These are phyloP conservation scores for Aspergillus latus DNA, from an alignment of 2,329 filamentous ascomycete species.

Conservation along the genomic window DNA sequence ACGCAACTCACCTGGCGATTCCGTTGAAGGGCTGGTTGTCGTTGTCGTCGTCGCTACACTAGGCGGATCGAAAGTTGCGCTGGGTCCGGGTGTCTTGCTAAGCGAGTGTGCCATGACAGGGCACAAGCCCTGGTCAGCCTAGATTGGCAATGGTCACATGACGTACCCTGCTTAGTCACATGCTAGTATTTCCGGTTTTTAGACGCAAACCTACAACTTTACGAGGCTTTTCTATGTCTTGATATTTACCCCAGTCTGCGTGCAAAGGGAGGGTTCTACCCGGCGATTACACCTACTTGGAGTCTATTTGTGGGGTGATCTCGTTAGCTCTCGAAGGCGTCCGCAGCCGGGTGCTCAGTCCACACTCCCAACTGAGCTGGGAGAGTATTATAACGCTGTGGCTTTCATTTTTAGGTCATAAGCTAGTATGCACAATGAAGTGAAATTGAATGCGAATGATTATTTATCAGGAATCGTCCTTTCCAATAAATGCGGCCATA, in stretches of 20 bases:
- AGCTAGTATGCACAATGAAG: slow-evolving; percentile 9
- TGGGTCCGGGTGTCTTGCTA: slow-evolving; percentile 38
- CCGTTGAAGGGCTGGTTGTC: slow-evolving; percentile 48
- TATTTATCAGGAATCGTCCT: slow-evolving; percentile 62
- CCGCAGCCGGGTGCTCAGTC: slow-evolving; percentile 55
- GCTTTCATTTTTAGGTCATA: not conserved
- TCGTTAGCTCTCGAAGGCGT: slow-evolving; percentile 57
- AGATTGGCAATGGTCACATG: slow-evolving; percentile 16
- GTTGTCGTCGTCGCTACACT: slow-evolving; percentile 44
- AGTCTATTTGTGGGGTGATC: slow-evolving; percentile 59
- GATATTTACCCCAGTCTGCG: slow-evolving; percentile 9
- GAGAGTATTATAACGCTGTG: slow-evolving; percentile 46
- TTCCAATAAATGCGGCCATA: slow-evolving; percentile 78
- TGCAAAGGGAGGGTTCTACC: slow-evolving; percentile 50
- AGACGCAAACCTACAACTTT: not conserved
- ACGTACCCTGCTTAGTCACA: not conserved
- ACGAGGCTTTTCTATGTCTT: not conserved
- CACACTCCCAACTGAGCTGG: slow-evolving; percentile 55
- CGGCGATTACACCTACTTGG: slow-evolving; percentile 56
- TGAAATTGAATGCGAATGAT: not conserved
- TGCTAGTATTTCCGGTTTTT: not conserved
- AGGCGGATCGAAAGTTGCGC: slow-evolving; percentile 43
- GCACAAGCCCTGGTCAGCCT: slow-evolving; percentile 32
- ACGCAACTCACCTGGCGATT: slow-evolving; percentile 44
- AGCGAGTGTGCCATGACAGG: slow-evolving; percentile 44